phyloP scores from a whole-genome alignment of 495 filamentous ascomycete genomes.

The Penicillium daleae region DNA sequence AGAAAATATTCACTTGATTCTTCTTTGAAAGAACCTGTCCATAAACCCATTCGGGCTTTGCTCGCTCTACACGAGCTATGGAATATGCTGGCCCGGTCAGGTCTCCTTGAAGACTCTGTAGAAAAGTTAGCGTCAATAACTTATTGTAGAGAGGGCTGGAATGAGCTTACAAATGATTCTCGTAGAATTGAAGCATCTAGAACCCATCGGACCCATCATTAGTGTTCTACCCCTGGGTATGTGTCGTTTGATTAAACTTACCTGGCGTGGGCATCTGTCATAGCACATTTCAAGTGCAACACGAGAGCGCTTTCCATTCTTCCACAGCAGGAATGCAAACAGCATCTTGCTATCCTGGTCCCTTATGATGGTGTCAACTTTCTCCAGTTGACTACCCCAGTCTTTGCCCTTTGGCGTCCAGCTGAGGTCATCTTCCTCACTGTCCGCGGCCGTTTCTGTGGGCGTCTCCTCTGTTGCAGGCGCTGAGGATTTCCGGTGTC shows the following conservation, averaged over 20 bases:
- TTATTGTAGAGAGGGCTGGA: neutral
- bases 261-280: constrained; percentile 44
- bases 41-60: neutral
- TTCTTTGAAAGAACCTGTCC: constrained; percentile 1
- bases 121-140: constrained; percentile 25
- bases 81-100: constrained; percentile 9
- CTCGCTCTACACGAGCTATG: neutral
- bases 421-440: constrained; percentile 24
- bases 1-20: constrained; percentile 3
- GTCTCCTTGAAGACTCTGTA: constrained; percentile 45
- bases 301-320: constrained; percentile 48
- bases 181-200: constrained; percentile 54
- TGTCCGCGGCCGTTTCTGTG: constrained; percentile 19
- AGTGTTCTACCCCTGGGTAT: constrained; percentile 11
- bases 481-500: constrained; percentile 26
- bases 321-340: constrained; percentile 61
- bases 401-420: constrained; percentile 56
- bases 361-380: constrained; percentile 61
- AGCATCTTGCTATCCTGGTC: constrained; percentile 42
- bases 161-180: constrained; percentile 47
- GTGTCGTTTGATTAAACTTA: constrained; percentile 12
- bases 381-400: constrained; percentile 61
- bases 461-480: constrained; percentile 26
- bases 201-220: constrained; percentile 7
- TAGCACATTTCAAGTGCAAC: constrained; percentile 45